Conservation (phyloP, 805 yeast species). For the Ogataea nakhonphanomensis region DNA sequence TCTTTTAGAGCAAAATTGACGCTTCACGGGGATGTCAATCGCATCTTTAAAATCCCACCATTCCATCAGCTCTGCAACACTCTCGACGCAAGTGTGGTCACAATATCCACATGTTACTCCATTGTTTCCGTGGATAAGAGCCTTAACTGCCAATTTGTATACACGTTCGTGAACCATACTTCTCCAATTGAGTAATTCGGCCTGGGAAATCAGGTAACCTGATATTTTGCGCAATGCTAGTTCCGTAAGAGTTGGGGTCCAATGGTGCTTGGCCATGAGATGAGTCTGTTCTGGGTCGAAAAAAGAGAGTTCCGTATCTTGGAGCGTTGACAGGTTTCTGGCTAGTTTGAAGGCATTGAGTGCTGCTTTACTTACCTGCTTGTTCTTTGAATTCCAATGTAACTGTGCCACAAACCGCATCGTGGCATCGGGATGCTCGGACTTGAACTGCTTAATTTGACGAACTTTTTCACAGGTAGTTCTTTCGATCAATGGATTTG, state of each 20-base stretch:
- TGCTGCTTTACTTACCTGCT: slow-evolving; percentile 21
- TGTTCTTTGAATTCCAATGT: slow-evolving; percentile 29
- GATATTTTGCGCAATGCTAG: slow-evolving; percentile 48
- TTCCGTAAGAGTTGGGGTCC: slow-evolving; percentile 46
- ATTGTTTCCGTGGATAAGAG: slow-evolving; percentile 49
- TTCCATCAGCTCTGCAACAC: slow-evolving; percentile 56
- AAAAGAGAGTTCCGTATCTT: slow-evolving; percentile 23
- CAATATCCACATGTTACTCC: slow-evolving; percentile 55
- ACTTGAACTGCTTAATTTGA: slow-evolving; percentile 21
- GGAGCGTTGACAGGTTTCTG: slow-evolving; percentile 33
- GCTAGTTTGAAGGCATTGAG: slow-evolving; percentile 25
- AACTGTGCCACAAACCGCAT: slow-evolving; percentile 27
- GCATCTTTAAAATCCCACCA: slow-evolving; percentile 65
- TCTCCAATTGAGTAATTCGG: slow-evolving; percentile 56
- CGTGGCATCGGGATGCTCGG: slow-evolving; percentile 18
- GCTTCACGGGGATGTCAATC: slow-evolving; percentile 47
- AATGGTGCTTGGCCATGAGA: slow-evolving; percentile 17
- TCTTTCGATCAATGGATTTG: slow-evolving; percentile 43
- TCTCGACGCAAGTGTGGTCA: slow-evolving; percentile 45
- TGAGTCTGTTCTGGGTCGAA: slow-evolving; percentile 16
- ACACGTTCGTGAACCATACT: slow-evolving; percentile 41
- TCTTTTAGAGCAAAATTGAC: slow-evolving; percentile 52
- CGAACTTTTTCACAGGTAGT: slow-evolving; percentile 13
- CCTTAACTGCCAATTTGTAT: slow-evolving; percentile 46
- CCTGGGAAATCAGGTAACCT: slow-evolving; percentile 47